These are phyloP conservation scores for Sequoiadendron giganteum DNA, from an alignment of 75 land plant genomes.

Conservation along the genomic window DNA sequence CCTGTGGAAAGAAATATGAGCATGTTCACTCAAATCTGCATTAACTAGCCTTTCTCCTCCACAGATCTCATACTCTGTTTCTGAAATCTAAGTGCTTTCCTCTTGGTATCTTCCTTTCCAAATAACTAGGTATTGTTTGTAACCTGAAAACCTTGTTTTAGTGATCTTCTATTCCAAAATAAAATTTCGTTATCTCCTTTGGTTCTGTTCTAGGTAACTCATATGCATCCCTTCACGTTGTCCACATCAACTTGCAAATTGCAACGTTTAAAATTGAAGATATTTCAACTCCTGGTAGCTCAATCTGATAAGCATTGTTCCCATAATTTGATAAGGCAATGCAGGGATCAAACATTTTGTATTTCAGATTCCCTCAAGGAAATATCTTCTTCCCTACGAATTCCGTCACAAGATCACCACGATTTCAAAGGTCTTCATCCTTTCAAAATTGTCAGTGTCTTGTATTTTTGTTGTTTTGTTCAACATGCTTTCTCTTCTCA, in stretches of 20 bases:
- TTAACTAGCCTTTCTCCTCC: not conserved
- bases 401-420: not conserved
- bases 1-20: not conserved
- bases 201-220: not conserved
- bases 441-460: too few relatives aligned
- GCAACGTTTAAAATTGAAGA: not conserved
- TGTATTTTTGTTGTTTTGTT: not conserved
- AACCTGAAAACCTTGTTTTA: not conserved
- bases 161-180: not conserved
- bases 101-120: not conserved
- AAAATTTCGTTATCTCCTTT: not conserved
- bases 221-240: not conserved
- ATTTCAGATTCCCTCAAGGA: not conserved
- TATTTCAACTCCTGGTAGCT: not conserved
- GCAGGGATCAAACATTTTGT: not conserved
- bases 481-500: not conserved
- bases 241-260: too few relatives aligned
- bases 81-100: not conserved
- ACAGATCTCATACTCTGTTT: not conserved
- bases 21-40: not conserved
- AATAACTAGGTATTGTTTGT: not conserved
- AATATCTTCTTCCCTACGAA: not conserved
- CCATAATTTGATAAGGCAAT: not conserved
- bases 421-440: not conserved
- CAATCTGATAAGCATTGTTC: not conserved